Base-by-base conservation (phyloP, 306 rosid species). In the Acacia acuminata region DNA sequence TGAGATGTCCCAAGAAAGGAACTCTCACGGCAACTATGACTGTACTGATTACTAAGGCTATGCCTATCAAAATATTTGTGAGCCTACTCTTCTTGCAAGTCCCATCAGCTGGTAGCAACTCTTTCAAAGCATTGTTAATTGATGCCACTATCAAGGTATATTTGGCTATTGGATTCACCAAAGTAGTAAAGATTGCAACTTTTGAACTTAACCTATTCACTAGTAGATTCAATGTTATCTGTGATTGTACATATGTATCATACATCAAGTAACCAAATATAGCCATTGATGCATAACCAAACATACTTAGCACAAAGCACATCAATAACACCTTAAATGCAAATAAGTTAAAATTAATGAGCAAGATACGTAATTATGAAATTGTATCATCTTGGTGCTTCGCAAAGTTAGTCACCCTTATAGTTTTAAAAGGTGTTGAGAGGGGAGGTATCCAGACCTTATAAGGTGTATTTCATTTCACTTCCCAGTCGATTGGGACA, bases 91-190 rank as follows among this genome's bases (percentile, higher is more conserved):
- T 91, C 69, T 81, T 92, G 86, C 58, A 30, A 11, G 60, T 19
- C 2, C 17, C 13, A 45, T 14, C 51, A 13, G 51, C 51, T 47
- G 89, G 90, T 72, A 89, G 81, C n/a, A 89, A 65, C 0, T 55
- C 88, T 79, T 94, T 89, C 24, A 87, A 66, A 43, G 93, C 90
- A 80, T 81, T 88, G 10, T 86, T 85, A 8, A 94, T 85, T 0
- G 97, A 97, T 60, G 88, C 88, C 25, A 87, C 86, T 92, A 92
- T 91, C 79, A 94, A 82, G 14, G 94, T 96, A 80, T 88, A 94
- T 79, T 94, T 94, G 63, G 93, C 68, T 34, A 94, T 75, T 27
- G 97, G 98, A 82, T 78, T 94, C 1, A 91, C 91, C 86, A 91
- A 84, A 0, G 94, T 88, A 5, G 98, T 94, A 76, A 80, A 92